Evolutionary conservation across 129 eudicot species (phyloP).

Genomic region (Rutidosis leptorrhynchoides): DNA sequence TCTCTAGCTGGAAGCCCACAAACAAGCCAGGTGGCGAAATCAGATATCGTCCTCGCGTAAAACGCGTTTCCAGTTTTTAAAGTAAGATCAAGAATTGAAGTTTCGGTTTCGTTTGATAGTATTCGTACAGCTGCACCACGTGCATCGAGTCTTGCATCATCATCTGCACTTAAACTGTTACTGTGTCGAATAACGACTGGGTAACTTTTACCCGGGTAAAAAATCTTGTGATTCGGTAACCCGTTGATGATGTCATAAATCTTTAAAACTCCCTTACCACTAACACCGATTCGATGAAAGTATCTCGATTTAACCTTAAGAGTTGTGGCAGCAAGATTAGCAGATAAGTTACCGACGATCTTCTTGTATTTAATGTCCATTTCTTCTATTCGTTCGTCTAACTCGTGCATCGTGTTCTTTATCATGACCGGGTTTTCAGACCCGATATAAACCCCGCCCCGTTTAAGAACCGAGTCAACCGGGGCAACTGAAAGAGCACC

Average conservation of each 20-base stretch:
- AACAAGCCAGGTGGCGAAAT: constrained; percentile 86
- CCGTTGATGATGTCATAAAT: constrained; percentile 56
- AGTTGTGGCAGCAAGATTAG: constrained; percentile 84
- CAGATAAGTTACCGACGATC: constrained; percentile 75
- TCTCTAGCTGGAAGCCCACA: constrained; percentile 76
- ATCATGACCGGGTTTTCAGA: constrained; percentile 72
- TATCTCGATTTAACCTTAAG: constrained; percentile 74
- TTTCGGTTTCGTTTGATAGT: constrained; percentile 37
- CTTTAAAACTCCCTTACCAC: constrained; percentile 65
- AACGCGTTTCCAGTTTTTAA: constrained; percentile 82
- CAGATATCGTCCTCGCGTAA: constrained; percentile 75
- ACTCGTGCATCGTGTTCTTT: constrained; percentile 62
- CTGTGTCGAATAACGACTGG: constrained; percentile 72
- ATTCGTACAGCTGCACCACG: constrained; percentile 83
- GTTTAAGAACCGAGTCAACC: constrained; percentile 51
- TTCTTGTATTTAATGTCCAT: constrained; percentile 78
- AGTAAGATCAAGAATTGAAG: constrained; percentile 67
- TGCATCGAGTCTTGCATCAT: constrained; percentile 87
- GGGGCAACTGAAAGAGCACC: constrained; percentile 90
- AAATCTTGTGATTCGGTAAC: constrained; percentile 65
- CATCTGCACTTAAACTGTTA: constrained; percentile 83
- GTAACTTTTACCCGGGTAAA: constrained; percentile 57
- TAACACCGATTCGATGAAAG: constrained; percentile 76
- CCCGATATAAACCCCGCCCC: constrained; percentile 78
- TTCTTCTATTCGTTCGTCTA: constrained; percentile 77